These are phyloP conservation scores for Anthoceros angustus DNA, from an alignment of 225 moss, liverwort and hornwort species.

Conservation along the genomic window DNA sequence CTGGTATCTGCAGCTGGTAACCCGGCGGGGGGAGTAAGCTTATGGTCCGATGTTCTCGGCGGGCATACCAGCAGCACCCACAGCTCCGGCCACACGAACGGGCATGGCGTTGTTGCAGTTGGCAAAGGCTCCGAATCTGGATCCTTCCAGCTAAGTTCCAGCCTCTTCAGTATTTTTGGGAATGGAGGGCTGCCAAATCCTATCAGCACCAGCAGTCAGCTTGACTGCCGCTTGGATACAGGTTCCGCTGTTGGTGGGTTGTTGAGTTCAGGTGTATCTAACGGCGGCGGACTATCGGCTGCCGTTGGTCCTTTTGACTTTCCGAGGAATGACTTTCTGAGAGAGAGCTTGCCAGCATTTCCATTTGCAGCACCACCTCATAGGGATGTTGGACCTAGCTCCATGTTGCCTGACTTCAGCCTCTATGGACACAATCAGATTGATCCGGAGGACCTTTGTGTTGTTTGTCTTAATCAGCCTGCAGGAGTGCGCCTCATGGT, in stretches of 20 bases:
- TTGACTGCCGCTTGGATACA: slow-evolving; percentile 12
- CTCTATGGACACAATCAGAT: slow-evolving; percentile 31
- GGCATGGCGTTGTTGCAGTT: slow-evolving; percentile 26
- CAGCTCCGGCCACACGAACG: background rate
- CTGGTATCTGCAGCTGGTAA: background rate
- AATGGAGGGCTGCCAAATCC: slow-evolving; percentile 37
- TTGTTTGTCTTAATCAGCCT: slow-evolving; percentile 50
- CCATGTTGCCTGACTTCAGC: slow-evolving; percentile 27
- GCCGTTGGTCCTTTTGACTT: slow-evolving; percentile 35
- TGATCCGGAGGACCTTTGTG: slow-evolving; percentile 27
- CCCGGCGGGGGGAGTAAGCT: background rate
- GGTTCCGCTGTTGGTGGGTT: slow-evolving; percentile 5
- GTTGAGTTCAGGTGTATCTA: slow-evolving; percentile 8
- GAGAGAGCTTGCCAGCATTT: slow-evolving; percentile 32
- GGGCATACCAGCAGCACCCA: background rate
- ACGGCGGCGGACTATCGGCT: slow-evolving; percentile 18
- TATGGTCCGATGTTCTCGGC: background rate
- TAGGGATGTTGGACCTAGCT: slow-evolving; percentile 17
- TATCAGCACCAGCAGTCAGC: slow-evolving; percentile 5
- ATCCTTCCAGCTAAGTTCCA: slow-evolving; percentile 31
- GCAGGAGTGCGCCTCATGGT: slow-evolving; percentile 45
- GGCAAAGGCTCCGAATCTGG: slow-evolving; percentile 22
- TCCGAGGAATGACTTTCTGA: slow-evolving; percentile 35
- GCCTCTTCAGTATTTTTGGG: slow-evolving; percentile 39
- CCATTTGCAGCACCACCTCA: slow-evolving; percentile 20